A percentile compares a stretch with the other conserved stretches of the same genome.
Evolutionary conservation across 441 rosid genomes (phyloP).

Genomic region (Arabidopsis lyrata): DNA sequence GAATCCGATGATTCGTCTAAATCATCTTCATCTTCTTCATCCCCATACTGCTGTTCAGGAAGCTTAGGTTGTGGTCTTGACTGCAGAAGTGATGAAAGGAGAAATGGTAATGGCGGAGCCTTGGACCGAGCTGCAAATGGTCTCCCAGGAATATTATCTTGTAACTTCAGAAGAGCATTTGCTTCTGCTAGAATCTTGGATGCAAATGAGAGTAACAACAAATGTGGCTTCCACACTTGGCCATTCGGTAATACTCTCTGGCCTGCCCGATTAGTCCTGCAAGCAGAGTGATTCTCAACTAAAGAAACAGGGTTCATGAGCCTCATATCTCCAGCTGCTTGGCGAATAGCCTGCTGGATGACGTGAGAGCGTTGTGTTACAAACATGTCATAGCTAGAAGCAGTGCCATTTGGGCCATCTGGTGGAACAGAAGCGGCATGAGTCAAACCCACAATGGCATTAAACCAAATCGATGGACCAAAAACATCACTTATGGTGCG

Average conservation of each 20-base stretch:
- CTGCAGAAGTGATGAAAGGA: constrained; percentile 88
- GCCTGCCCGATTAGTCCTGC: constrained; percentile 95
- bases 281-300: constrained; percentile 98
- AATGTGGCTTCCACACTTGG: constrained; percentile 99
- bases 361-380: constrained; percentile 97
- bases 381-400: constrained; percentile 96
- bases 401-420: constrained; percentile 94
- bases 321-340: constrained; percentile 98
- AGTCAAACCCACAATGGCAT: constrained; percentile 95
- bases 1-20: constrained; percentile 76
- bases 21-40: constrained; percentile 80
- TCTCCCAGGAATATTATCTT: constrained; percentile 85
- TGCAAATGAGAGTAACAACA: constrained; percentile 91
- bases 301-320: constrained; percentile 95
- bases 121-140: constrained; percentile 75
- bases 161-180: constrained; percentile 79
- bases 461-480: constrained; percentile 97
- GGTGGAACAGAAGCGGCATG: constrained; percentile 99
- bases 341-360: constrained; percentile 94
- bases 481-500: constrained; percentile 91
- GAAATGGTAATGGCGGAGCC: constrained; percentile 83
- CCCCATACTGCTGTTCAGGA: constrained; percentile 86
- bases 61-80: constrained; percentile 86
- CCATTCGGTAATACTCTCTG: constrained; percentile 98
- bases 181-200: constrained; percentile 97